phyloP scores from a whole-genome alignment of 768 basidiomycete genomes.

The Hericium rajendrae region DNA sequence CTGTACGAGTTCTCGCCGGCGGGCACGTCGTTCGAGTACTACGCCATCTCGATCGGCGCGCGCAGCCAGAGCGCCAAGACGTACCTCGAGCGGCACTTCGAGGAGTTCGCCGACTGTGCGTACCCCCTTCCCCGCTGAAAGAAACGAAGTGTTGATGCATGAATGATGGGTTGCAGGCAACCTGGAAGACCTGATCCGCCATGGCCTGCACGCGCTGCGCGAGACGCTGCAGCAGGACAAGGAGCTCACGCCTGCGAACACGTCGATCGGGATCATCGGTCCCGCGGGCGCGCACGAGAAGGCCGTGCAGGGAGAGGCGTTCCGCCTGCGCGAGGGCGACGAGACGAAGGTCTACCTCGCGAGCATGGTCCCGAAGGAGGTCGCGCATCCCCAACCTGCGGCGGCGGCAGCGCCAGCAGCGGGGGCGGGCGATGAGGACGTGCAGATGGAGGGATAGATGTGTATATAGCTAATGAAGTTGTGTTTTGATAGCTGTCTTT shows the following conservation, averaged over 20 bases:
- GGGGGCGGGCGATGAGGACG: conserved; percentile 56
- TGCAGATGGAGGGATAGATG: conserved; percentile 70
- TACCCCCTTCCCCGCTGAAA: conserved; percentile 10
- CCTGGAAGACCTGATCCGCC: conserved; percentile 81
- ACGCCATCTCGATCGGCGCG: conserved; percentile 97
- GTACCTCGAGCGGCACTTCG: conserved; percentile 91
- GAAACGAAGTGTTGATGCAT: neutral
- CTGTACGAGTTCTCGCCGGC: conserved; percentile 98
- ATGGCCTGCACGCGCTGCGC: conserved; percentile 89
- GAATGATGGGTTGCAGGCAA: conserved; percentile 38
- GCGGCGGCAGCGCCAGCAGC: conserved; percentile 29
- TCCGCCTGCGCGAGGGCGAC: conserved; percentile 85
- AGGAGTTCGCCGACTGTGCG: conserved; percentile 79
- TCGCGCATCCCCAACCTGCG: conserved; percentile 27
- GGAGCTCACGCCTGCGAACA: conserved; percentile 87
- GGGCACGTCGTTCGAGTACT: conserved; percentile 95
- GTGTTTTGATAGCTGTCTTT: neutral
- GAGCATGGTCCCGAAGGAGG: conserved; percentile 68
- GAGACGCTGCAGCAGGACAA: conserved; percentile 99
- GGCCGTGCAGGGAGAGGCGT: conserved; percentile 39
- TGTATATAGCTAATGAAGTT: neutral
- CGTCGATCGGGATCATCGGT: conserved; percentile 89
- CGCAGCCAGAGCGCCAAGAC: conserved; percentile 98
- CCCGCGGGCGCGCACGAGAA: conserved; percentile 52
- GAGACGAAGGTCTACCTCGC: conserved; percentile 64